Percentiles rank a stretch among this genome's conserved stretches.
Evolutionary conservation across 2,329 filamentous ascomycete species (phyloP).

Genomic region (Trichoderma lentiforme): DNA sequence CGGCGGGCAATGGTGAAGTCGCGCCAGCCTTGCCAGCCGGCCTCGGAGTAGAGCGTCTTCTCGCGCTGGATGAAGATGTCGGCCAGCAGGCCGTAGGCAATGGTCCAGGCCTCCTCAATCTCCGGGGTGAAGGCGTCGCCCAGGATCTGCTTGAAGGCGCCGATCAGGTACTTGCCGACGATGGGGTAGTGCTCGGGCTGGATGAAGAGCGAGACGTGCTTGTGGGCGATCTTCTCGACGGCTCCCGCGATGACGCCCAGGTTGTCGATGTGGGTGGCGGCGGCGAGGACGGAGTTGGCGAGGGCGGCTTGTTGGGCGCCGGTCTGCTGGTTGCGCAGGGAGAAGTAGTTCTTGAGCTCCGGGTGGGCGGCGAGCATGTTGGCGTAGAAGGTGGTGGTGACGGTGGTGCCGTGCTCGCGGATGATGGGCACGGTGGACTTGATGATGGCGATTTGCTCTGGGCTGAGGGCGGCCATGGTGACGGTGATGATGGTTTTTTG

Average conservation of each 20-base stretch:
- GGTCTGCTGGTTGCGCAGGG: slow-evolving; percentile 63
- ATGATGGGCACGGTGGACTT: slow-evolving; percentile 74
- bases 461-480: slow-evolving; percentile 51
- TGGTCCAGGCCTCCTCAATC: slow-evolving; percentile 66
- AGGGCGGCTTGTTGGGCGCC: slow-evolving; percentile 67
- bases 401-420: slow-evolving; percentile 61
- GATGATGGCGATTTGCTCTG: slow-evolving; percentile 65
- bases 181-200: slow-evolving; percentile 65
- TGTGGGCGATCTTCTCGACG: slow-evolving; percentile 69
- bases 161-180: slow-evolving; percentile 65
- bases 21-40: slow-evolving; percentile 46
- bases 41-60: slow-evolving; percentile 54
- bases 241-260: slow-evolving; percentile 54
- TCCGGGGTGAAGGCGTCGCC: slow-evolving; percentile 64
- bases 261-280: slow-evolving; percentile 69
- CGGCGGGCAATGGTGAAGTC: slow-evolving; percentile 57
- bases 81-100: slow-evolving; percentile 68
- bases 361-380: slow-evolving; percentile 64
- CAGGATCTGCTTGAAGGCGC: slow-evolving; percentile 64
- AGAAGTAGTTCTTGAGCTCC: slow-evolving; percentile 66
- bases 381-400: slow-evolving; percentile 69
- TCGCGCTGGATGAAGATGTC: slow-evolving; percentile 67
- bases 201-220: slow-evolving; percentile 69
- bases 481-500: neutral
- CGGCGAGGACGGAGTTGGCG: slow-evolving; percentile 65